Percentiles rank a stretch among this genome's conserved stretches.
phyloP scores from a whole-genome alignment of 2,329 filamentous ascomycete genomes.

The Fusarium nanum region DNA sequence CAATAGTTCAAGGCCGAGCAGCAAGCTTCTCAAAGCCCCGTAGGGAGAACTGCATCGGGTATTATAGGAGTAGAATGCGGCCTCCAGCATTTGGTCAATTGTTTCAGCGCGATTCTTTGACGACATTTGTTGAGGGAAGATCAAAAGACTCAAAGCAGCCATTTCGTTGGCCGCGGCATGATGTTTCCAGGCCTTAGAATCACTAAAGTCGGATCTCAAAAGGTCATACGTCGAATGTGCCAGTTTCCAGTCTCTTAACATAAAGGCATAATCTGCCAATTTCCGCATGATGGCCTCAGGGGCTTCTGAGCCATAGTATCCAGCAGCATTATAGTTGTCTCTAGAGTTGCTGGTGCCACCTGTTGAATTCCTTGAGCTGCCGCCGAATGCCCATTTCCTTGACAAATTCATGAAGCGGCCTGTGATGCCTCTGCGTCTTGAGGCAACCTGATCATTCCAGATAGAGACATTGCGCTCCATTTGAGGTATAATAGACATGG shows the following conservation, averaged over 20 bases:
- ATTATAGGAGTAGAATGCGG: slow-evolving; percentile 91
- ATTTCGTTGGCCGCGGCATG: slow-evolving; percentile 96
- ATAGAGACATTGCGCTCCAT: slow-evolving; percentile 93
- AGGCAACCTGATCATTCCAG: slow-evolving; percentile 98
- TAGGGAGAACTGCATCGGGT: slow-evolving; percentile 84
- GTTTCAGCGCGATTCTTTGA: slow-evolving; percentile 83
- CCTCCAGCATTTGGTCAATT: slow-evolving; percentile 88
- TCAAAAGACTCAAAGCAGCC: slow-evolving; percentile 84
- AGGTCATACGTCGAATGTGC: slow-evolving; percentile 93
- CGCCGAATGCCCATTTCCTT: slow-evolving; percentile 88
- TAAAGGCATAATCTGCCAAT: slow-evolving; percentile 93
- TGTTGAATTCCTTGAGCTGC: slow-evolving; percentile 69
- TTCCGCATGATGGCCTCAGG: slow-evolving; percentile 94
- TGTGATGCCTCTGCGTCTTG: slow-evolving; percentile 85
- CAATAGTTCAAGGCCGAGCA: slow-evolving; percentile 83
- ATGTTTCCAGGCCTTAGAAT: slow-evolving; percentile 97
- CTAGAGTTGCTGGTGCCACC: slow-evolving; percentile 61
- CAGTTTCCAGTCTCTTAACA: slow-evolving; percentile 96
- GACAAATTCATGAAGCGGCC: slow-evolving; percentile 96
- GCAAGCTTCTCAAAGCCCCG: slow-evolving; percentile 81
- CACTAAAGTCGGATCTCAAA: slow-evolving; percentile 86
- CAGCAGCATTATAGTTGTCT: slow-evolving; percentile 82
- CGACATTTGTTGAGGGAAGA: slow-evolving; percentile 77
- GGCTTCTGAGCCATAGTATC: slow-evolving; percentile 85
- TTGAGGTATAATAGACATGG: slow-evolving; percentile 91